Evolutionary conservation across 176 grass and related monocot species (phyloP), one percentile per base, ranked within the genome.

Genomic region (Bolboschoenus planiculmis): DNA sequence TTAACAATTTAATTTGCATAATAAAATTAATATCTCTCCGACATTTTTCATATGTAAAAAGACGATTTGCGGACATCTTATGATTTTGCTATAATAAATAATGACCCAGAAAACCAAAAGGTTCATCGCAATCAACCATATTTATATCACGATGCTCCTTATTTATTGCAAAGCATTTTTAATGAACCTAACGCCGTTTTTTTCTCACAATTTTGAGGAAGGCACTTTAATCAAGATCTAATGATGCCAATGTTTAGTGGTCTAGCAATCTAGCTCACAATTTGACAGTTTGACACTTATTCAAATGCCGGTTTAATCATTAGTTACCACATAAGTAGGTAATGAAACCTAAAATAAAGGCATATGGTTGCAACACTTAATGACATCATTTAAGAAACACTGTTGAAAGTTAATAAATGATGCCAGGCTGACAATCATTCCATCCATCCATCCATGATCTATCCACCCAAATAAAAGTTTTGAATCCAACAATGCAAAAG

Each of bases 351-450:
- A 46, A 74, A 47, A 74, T 24, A 46, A 74, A 46, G 68, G 23
- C 24, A 66, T 37, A 37, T 37, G 31, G 33, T 66, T 11, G 65
- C 6, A 10, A 14, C 21, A 47, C 2, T 76, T 50, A 76, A 76
- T 51, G 72, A 18, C 42, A 31, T 51, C 24, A 76, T 76, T 76
- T 51, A 51, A 48, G 26, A 51, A n/a, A 76, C 26, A 0, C 44
- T 33, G 24, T 51, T 48, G 43, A 23, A 4, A 15, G 44, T 76
- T 76, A 76, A 33, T n/a, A n/a, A n/a, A n/a, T 76, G 27, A 51
- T 50, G 44, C 44, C 72, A 76, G 72, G 20, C 72, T 76, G 72
- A 76, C 42, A 76, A 51, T 30, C 13, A 76, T 76, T 51, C 44
- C 44, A 51, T 76, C 71, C 71, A 76, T 72, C 37, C 20, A 44